A percentile compares a stretch with the other conserved stretches of the same genome.
phyloP scores from a whole-genome alignment of 768 basidiomycete species.

The Cantharellus anzutake region DNA sequence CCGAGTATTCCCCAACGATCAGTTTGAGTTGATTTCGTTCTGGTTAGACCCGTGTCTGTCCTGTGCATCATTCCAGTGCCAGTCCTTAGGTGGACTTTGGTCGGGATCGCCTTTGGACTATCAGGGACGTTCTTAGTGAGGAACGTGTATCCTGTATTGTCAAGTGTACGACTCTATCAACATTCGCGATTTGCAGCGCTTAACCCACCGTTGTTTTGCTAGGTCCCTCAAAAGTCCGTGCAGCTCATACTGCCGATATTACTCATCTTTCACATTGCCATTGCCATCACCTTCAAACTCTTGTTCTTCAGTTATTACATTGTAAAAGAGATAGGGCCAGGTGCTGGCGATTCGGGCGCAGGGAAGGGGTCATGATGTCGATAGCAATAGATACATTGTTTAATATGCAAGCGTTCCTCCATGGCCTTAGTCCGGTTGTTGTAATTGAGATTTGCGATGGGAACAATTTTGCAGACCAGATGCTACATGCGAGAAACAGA shows the following conservation, averaged over 20 bases:
- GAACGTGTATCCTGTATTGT: conserved; percentile 81
- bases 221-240: conserved; percentile 78
- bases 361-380: too few species aligned
- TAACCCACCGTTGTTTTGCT: not conserved
- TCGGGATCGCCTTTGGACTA: conserved; percentile 47
- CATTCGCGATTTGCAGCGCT: not conserved
- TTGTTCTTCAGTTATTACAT: conserved; percentile 47
- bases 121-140: conserved; percentile 76
- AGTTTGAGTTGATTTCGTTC: conserved; percentile 22
- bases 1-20: not conserved
- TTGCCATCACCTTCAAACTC: conserved; percentile 77
- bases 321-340: conserved; percentile 20
- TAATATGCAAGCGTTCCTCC: too few species aligned
- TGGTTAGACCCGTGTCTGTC: conserved; percentile 76
- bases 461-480: too few species aligned
- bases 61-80: conserved; percentile 75
- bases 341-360: not conserved
- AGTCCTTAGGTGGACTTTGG: conserved; percentile 64
- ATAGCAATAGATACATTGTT: too few species aligned
- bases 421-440: too few species aligned
- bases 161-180: conserved; percentile 34
- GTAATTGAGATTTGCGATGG: too few species aligned
- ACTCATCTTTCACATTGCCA: conserved; percentile 49
- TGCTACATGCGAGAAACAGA: too few species aligned
- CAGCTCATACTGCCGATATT: conserved; percentile 67